Conservation (phyloP, 176 grass and related monocot species). For the Eragrostis nindensis region DNA sequence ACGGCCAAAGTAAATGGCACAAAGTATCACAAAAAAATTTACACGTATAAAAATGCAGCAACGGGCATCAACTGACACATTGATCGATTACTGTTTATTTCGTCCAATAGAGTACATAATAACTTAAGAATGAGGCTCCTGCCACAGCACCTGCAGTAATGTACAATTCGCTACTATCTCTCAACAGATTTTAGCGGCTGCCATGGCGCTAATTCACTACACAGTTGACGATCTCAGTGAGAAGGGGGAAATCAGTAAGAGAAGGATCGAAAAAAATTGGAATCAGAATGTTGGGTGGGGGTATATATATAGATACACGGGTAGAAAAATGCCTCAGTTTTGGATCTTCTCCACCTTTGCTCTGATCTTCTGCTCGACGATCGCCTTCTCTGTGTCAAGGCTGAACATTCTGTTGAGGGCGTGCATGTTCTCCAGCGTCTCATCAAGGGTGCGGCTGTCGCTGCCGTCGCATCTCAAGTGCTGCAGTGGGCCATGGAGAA, state of each 20-base stretch:
- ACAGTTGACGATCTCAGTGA: conserved; percentile 39
- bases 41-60: background rate
- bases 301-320: conserved; percentile 54
- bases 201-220: conserved; percentile 42
- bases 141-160: conserved; percentile 42
- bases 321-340: conserved; percentile 49
- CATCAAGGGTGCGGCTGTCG: conserved; percentile 75
- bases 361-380: conserved; percentile 88
- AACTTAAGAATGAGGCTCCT: conserved; percentile 42
- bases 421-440: conserved; percentile 88
- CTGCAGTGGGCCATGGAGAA: conserved; percentile 85
- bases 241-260: conserved; percentile 30
- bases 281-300: conserved; percentile 41
- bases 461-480: conserved; percentile 84
- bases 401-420: conserved; percentile 90
- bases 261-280: conserved; percentile 40
- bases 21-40: background rate
- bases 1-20: background rate
- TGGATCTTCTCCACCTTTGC: conserved; percentile 92
- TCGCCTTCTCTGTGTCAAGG: conserved; percentile 72
- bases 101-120: conserved; percentile 28
- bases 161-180: conserved; percentile 34
- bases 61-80: conserved; percentile 31
- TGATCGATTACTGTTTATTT: conserved; percentile 35
- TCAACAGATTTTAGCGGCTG: conserved; percentile 33